Conservation (phyloP, 768 basidiomycete genomes). For the Lactarius akahatsu region DNA sequence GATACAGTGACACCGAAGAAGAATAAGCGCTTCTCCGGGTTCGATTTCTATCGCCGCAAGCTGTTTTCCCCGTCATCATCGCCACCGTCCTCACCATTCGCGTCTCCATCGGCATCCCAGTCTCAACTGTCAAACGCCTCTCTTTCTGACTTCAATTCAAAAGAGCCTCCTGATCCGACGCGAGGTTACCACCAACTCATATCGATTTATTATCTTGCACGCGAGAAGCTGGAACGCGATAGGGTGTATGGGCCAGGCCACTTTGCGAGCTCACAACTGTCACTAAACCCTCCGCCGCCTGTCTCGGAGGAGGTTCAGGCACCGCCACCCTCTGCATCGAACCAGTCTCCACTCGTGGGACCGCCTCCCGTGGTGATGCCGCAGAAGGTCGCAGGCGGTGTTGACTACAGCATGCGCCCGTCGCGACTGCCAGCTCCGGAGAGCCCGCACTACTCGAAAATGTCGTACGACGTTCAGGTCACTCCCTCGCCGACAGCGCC, state of each 20-base stretch:
- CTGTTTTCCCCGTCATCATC: constrained; percentile 62
- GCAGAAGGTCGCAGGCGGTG: constrained; percentile 45
- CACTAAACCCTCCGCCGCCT: constrained; percentile 32
- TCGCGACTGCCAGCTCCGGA: constrained; percentile 80
- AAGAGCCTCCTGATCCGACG: constrained; percentile 73
- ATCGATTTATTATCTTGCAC: constrained; percentile 93
- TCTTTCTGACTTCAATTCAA: constrained; percentile 44
- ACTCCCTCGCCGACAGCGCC: constrained; percentile 61
- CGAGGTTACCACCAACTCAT: constrained; percentile 92
- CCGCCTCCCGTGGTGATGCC: constrained; percentile 34
- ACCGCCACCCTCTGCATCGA: constrained; percentile 30
- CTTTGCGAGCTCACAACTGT: constrained; percentile 90
- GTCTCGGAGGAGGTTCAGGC: constrained; percentile 28
- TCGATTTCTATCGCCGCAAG: constrained; percentile 92
- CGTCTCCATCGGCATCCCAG: constrained; percentile 61
- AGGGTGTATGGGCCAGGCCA: constrained; percentile 90
- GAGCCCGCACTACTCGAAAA: constrained; percentile 75
- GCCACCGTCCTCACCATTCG: constrained; percentile 51
- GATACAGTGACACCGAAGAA: constrained; percentile 46
- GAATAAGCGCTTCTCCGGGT: constrained; percentile 86
- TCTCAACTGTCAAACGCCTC: constrained; percentile 51
- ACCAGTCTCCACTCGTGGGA: constrained; percentile 28
- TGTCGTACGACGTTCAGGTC: constrained; percentile 66
- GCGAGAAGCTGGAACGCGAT: constrained; percentile 95
- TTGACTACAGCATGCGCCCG: constrained; percentile 81